Evolutionary conservation across 805 yeast species (phyloP), one percentile per base, ranked within the genome.

Genomic region (Starmerella powellii): DNA sequence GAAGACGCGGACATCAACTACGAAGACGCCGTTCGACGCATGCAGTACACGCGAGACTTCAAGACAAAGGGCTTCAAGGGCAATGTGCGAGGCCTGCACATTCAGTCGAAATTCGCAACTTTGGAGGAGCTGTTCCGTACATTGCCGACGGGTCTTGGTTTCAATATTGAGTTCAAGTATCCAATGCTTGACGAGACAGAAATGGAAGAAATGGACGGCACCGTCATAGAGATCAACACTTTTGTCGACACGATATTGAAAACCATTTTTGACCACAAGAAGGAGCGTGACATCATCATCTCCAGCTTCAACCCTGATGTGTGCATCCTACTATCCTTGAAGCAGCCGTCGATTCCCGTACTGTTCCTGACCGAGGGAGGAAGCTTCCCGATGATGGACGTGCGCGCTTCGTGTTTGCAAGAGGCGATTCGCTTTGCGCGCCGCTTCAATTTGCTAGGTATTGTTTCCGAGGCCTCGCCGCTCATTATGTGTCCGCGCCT

Each of bases 171-270:
- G 61, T 78, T 91, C 62, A 86, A 88, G 58, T 88, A 86, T 58
- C 97, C 97, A 2, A 82, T 88, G 91, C 69, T 85, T 39, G 94
- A 85, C 58, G 97, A 88, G 63, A 87, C 94, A 0, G 81, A 86
- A 58, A 70, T 69, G 2, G 96, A 88, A 57, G 85, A 80, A 46
- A 80, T 87, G 75, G 95, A 94, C 15, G 80, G 80, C 50, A 67
- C 82, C 48, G 84, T 80, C 2, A 72, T 80, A 44, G 95, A 87
- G 52, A 67, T 86, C 65, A 88, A 88, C 59, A 71, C 70, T 51
- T 88, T 86, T 77, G 82, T 85, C 28, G 96, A 88, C 59, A 83
- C 94, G 0, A 82, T 88, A 15, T 68, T 88, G 51, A 68, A 80
- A 52, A 71, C 70, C 21, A 88, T 88, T 13, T 87, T 80, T 57